Evolutionary conservation across 1,139 yeast genomes (phyloP), one percentile per base, ranked within the genome.

Genomic region (Sporopachydermia cereana): DNA sequence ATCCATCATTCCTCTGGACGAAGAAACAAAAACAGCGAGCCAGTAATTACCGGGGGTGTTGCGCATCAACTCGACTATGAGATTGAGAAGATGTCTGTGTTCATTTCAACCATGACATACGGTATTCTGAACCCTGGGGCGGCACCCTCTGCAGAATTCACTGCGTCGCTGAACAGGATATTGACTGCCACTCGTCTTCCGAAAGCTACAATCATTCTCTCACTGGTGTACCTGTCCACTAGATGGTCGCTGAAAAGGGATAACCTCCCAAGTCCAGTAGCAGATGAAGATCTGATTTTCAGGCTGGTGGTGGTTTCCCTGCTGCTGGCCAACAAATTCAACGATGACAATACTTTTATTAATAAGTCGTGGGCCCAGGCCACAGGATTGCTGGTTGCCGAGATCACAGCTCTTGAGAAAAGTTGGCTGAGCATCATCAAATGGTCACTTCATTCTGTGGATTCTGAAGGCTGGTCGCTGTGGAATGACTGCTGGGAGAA

Each of bases 321-420:
- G 45, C 72, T 83, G 31, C 64, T 83, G 52, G 85, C 89, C 34
- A 83, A 83, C 62, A 83, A 83, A 59, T 82, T 82, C 57, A 82
- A 82, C 57, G 93, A 83, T 60, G 94, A 83, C 62, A 82, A 82
- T 61, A 83, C 91, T 36, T 83, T 83, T 56, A 81, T 86, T 50
- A 83, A 82, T 61, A 75, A 74, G 55, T 80, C 88, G 2, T 83
- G 93, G 93, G 72, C 84, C 27, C 85, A 83, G 43, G 93, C 93
- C 21, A 80, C 91, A n/a, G 86, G 85, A 34, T 69, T 83, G 53
- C 60, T 69, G 21, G 65, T 79, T 46, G 54, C 55, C 2, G 55
- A 65, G 24, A 68, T 83, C 49, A 82, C 83, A 59, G 57, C 60
- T 25, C 65, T 71, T 51, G 93, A 83, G 63, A 72, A 70, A 49